phyloP scores from a whole-genome alignment of 2,329 filamentous ascomycete species.

The Ophiostoma ips region DNA sequence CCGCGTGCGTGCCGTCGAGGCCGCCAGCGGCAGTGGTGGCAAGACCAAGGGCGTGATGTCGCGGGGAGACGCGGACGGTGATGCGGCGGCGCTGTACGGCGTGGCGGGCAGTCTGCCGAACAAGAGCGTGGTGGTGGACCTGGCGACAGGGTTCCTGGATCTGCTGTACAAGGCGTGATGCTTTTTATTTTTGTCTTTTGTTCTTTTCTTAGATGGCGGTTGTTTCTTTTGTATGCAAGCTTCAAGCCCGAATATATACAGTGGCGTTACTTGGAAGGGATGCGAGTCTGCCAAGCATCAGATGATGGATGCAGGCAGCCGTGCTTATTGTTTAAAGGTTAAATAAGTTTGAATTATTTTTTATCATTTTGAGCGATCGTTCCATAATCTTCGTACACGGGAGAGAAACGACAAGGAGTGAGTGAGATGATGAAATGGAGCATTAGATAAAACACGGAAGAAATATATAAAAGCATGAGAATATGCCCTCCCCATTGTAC shows the following conservation, averaged over 20 bases:
- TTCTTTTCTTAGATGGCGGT: not conserved
- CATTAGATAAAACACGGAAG: not conserved
- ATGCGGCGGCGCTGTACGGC: constrained; percentile 81
- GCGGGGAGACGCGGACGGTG: constrained; percentile 48
- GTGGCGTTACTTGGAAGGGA: too few relatives aligned
- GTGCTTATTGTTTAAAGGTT: too few relatives aligned
- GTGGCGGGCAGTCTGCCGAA: constrained; percentile 91
- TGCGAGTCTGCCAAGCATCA: too few relatives aligned
- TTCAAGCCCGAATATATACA: too few relatives aligned
- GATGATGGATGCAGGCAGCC: too few relatives aligned
- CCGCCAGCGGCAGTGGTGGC: constrained; percentile 26
- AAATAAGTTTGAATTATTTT: too few relatives aligned
- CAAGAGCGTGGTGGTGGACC: constrained; percentile 82
- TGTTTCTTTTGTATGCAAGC: not conserved
- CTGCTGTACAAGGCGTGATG: constrained; percentile 59
- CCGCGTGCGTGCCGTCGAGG: constrained; percentile 51
- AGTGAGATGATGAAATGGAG: too few relatives aligned
- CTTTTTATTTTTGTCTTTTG: not conserved
- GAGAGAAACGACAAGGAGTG: not conserved
- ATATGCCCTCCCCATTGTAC: not conserved
- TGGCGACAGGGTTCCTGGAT: constrained; percentile 85
- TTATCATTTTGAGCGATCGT: too few relatives aligned
- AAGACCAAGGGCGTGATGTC: constrained; percentile 46
- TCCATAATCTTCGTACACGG: too few relatives aligned
- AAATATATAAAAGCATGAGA: not conserved